Evolutionary conservation across 139 green algal species (phyloP), one percentile per base, ranked within the genome.

Genomic region (Picochlorum sp.): DNA sequence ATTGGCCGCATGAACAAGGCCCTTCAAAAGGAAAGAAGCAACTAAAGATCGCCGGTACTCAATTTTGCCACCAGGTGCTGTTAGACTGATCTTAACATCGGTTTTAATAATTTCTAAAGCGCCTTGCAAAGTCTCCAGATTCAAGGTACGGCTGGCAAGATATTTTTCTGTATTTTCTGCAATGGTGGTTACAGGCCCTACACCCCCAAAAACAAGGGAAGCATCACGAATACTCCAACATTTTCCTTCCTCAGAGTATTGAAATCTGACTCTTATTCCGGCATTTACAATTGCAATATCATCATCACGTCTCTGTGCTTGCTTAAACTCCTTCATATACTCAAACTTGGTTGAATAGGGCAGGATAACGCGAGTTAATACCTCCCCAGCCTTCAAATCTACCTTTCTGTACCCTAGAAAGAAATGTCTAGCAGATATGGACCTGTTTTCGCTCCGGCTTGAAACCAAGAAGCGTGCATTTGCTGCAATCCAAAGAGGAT

Each of bases 221-320:
- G 64, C 81, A 28, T 92, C 79, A 25, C 65, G 71, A 10, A 89
- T 75, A 33, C 79, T 53, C 75, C 78, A 89, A 26, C 5, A 16
- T 47, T 47, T 16, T n/a, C 22, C 22, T 30, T 13, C 31, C 12
- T 64, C 31, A 61, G 4, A 14, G 24, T 25, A n/a, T 56, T 29
- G 25, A 68, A 66, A 31, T 24, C 20, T 44, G 33, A 96, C 70
- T 41, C 85, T 75, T 73, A 91, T 85, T 58, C 82, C 85, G 20
- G 84, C 87, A 58, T 93, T 98, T 29, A 97, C 91, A 57, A 98
- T 96, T 14, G 91, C 91, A 50, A 98, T 98, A 80, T 98, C 91
- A 61, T 98, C 91, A 53, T 98, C 91, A 1, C 89, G 64, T 1
- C 90, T 67, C 54, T 92, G 89, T 2, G 81, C 73, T 75, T 97